Base-by-base conservation (phyloP, 2,329 filamentous ascomycete species). In the Fulvia fulva region DNA sequence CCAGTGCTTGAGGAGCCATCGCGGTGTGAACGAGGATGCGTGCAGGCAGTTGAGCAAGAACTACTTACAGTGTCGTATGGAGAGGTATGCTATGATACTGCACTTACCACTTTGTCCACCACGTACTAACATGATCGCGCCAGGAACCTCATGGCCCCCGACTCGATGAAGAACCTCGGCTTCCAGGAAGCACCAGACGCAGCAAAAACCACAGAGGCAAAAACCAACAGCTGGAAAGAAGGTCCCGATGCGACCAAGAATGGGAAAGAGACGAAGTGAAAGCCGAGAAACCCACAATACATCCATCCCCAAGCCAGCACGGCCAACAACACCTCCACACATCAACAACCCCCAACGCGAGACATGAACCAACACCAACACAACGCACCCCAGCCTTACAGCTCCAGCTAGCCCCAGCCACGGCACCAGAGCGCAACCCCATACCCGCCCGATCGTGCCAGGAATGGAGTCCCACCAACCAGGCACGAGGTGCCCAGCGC, bases 131-230 rank as follows among this genome's bases (percentile, higher is more conserved):
- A 25, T 21, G 8, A n/a, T 23, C 22, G n/a, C 14, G 25, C 34
- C 59, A 70, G 91, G 66, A 97, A 97, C 71, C 79, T 99, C 30
- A 99, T 99, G 94, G 92, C 92, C 7, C 90, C 84, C 66, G 94
- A 99, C 71, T 90, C 96, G 59, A 94, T 97, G 75, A 91, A 89
- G 75, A 99, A 99, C 71, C 79, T 99, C 43, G 94, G 94, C 0
- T 94, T 96, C 32, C 59, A 62, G 25, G 55, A 61, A 46, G 25
- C 54, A 23, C 52, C 19, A 26, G 59, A 58, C 12, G 55, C 56
- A 23, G 11, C 54, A 1, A 51, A 53, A 50, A 5, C 30, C 30
- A 25, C 30, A 11, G n/a, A 37, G 28, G 53, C 53, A 22, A 52
- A 28, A 14, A 50, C 3, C 51, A 43, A 54, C 37, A 28, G 56